These are phyloP conservation scores for Penicillium coprophilum DNA, from an alignment of 495 filamentous ascomycete species.

Conservation along the genomic window DNA sequence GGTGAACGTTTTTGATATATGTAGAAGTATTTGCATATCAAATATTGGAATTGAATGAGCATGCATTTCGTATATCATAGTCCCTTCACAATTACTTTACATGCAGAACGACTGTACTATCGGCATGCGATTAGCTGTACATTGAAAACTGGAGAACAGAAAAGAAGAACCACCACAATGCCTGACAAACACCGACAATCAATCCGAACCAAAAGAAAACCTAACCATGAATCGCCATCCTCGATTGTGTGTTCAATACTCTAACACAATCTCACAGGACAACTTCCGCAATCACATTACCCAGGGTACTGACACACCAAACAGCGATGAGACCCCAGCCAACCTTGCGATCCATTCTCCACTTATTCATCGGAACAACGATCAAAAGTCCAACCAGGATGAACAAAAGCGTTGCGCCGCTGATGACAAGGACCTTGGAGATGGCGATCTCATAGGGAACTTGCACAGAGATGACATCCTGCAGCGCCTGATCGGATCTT, in stretches of 20 bases:
- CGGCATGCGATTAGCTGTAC: conserved; percentile 1
- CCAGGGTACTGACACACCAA: conserved; percentile 79
- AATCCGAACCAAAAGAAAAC: neutral
- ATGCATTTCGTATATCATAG: conserved; percentile 8
- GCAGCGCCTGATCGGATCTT: conserved; percentile 20
- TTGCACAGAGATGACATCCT: conserved; percentile 7
- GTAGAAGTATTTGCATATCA: too few relatives aligned
- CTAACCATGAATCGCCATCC: neutral
- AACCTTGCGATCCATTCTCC: conserved; percentile 83
- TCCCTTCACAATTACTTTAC: neutral
- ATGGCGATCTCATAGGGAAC: conserved; percentile 73
- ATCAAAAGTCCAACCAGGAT: conserved; percentile 78
- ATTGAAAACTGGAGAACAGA: neutral
- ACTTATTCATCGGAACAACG: conserved; percentile 79
- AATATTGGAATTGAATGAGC: neutral
- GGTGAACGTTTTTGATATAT: too few relatives aligned
- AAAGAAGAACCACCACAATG: neutral
- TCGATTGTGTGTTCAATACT: neutral
- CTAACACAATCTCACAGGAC: conserved; percentile 17
- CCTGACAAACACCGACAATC: neutral
- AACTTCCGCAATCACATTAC: conserved; percentile 82
- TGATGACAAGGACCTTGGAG: conserved; percentile 78
- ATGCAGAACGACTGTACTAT: conserved; percentile 3
- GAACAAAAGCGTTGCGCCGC: conserved; percentile 73
- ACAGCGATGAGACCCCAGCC: conserved; percentile 80